Evolutionary conservation across 371 early-diverging fungal genomes (phyloP), one percentile per base, ranked within the genome.

Genomic region (Batrachochytrium dendrobatidis): DNA sequence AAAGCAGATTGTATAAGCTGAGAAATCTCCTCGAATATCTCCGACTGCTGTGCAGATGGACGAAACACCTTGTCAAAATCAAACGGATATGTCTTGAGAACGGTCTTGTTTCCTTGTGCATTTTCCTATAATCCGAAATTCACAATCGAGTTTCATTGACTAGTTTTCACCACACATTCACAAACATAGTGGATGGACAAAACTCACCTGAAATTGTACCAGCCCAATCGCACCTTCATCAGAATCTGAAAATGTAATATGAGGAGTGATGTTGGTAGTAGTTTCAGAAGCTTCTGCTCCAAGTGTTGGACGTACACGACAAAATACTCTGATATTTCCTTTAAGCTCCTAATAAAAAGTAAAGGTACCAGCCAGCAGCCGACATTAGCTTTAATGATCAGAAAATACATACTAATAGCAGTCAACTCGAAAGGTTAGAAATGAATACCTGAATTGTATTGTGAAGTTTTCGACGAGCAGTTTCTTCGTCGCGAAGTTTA

Each of bases 241-340:
- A 6, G 22, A 24, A 6, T 4, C 48, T 8, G 48, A 46, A 8
- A 8, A 5, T 4, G 48, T 18, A 28, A 46, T 46, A 46, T 46
- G 48, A 6, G 48, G 48, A 28, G 7, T 6, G 28, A 46, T 5
- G 15, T 39, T 39, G 20, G 15, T 20, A 39, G 39, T 20, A 20
- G 15, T 15, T 17, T 5, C 5, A 4, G 4, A 8, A 22, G 6
- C 28, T 28, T 8, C 48, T 28, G 48, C 35, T 63, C 64, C 44
- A 26, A 81, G 51, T 53, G 82, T 67, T 12, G 98, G 98, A 34
- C 96, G 84, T 17, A 98, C 89, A 44, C 99, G 75, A 70, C 98
- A 98, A 69, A 98, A 95, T 17, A 98, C 97, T 26, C 98, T 85
- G 53, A 98, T 95, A 59, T 95, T 93, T 43, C 99, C 99, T 68